These are phyloP conservation scores for Podochytrium sp. DNA, from an alignment of 192 early-diverging fungal genomes.

Conservation along the genomic window DNA sequence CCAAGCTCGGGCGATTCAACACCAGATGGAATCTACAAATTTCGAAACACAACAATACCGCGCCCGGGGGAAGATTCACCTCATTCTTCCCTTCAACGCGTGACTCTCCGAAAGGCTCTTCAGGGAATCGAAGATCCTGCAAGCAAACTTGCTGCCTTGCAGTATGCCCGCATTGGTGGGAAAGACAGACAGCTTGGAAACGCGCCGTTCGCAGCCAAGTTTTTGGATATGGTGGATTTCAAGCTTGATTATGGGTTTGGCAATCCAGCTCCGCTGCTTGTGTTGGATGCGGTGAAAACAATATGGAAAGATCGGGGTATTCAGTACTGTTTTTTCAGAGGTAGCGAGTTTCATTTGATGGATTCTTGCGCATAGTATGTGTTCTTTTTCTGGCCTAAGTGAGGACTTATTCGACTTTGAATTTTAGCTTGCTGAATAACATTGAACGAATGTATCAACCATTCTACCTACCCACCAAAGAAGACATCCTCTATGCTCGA, in stretches of 20 bases:
- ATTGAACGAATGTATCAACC: slow-evolving; percentile 49
- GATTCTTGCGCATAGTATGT: slow-evolving; percentile 48
- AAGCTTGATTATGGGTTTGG: not conserved
- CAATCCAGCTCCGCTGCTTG: not conserved
- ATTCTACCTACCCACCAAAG: slow-evolving; percentile 63
- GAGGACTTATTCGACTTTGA: no score
- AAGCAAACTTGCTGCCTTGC: not conserved
- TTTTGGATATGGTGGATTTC: not conserved
- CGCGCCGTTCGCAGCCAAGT: slow-evolving; percentile 8
- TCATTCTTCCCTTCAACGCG: not conserved
- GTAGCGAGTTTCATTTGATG: slow-evolving; percentile 48
- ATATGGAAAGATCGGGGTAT: slow-evolving; percentile 48
- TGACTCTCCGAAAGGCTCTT: not conserved
- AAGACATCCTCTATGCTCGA: slow-evolving; percentile 71
- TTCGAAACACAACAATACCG: not conserved
- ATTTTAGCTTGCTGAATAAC: slow-evolving; percentile 30
- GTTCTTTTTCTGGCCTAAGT: not conserved
- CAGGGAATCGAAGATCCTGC: not conserved
- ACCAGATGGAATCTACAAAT: not conserved
- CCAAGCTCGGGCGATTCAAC: not conserved
- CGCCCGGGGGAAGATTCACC: not conserved
- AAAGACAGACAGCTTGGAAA: slow-evolving; percentile 6
- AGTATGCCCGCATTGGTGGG: not conserved
- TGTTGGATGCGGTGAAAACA: slow-evolving; percentile 16
- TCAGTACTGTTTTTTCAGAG: slow-evolving; percentile 31